Evolutionary conservation across 2,329 filamentous ascomycete species (phyloP).

Genomic region (Epichloe brachyelytri): DNA sequence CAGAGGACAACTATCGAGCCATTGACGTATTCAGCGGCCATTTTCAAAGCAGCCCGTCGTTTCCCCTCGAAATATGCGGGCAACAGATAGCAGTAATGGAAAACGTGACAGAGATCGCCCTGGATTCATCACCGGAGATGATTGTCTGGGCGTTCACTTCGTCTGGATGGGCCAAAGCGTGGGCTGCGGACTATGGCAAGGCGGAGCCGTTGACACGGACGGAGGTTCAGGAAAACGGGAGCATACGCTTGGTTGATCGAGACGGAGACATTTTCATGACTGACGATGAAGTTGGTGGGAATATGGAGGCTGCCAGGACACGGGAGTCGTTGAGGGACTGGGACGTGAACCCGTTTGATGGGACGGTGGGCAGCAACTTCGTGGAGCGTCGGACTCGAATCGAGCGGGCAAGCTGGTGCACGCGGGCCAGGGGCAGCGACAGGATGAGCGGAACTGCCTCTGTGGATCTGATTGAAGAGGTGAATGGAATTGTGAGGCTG

Average conservation of each 20-base stretch:
- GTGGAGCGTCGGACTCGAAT: constrained; percentile 4
- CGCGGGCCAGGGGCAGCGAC: constrained; percentile 3
- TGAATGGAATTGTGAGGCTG: constrained; percentile 24
- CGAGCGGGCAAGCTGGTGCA: constrained; percentile 5
- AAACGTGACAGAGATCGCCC: constrained; percentile 19
- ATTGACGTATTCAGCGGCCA: constrained; percentile 10
- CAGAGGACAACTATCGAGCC: constrained; percentile 10
- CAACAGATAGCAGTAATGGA: constrained; percentile 19
- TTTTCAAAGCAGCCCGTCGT: constrained; percentile 8
- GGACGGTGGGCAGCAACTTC: constrained; percentile 5
- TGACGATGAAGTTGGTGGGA: background rate
- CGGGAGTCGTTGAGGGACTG: background rate
- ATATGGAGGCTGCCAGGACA: background rate
- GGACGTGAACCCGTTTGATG: constrained; percentile 6
- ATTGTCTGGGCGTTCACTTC: constrained; percentile 22
- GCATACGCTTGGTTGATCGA: constrained; percentile 18
- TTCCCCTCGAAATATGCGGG: constrained; percentile 19
- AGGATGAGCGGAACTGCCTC: constrained; percentile 13
- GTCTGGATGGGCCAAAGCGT: constrained; percentile 21
- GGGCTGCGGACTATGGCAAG: constrained; percentile 17
- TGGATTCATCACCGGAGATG: constrained; percentile 21
- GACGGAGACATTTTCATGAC: constrained; percentile 20
- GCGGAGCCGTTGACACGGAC: constrained; percentile 9
- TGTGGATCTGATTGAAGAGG: constrained; percentile 21
- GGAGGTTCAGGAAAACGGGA: constrained; percentile 18